Base-by-base conservation (phyloP, 139 green algal genomes). In the Closterium sp. region DNA sequence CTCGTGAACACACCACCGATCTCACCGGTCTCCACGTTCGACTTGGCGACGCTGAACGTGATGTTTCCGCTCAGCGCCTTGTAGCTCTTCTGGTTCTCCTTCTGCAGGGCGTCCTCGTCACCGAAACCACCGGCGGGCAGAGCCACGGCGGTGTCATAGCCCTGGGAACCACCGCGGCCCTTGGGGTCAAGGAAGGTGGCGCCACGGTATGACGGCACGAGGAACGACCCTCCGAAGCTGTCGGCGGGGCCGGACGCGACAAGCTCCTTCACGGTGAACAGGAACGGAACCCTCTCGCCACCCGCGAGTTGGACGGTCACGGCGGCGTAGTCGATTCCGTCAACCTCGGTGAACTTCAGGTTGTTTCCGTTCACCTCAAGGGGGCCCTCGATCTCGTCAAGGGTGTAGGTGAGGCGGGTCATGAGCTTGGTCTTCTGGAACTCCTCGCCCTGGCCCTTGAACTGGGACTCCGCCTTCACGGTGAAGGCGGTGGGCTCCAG, bases 181-280 rank as follows among this genome's bases (percentile, higher is more conserved):
- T 99, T 99, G 94, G 98, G 98, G 98, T 99, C 98, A 43, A 99
- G 96, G 98, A 99, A 99, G 91, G 98, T 96, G 9, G 97, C 96
- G 43, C 98, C 98, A 87, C 98, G 96, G 97, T 99, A 99, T 25
- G 97, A 99, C n/a, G 98, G 97, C 88, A 99, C 98, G 0, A 93
- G 89, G 94, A 99, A 99, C 93, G 98, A 97, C 86, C 98, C 98
- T 69, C 96, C 97, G 96, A 99, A 99, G 34, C 88, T 38, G 88
- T 91, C 84, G 84, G 94, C 95, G 90, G 98, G 95, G 90, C 97
- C 97, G 95, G 98, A 98, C 91, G 96, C 97, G 7, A 96, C 93
- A 19, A 99, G 95, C 96, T 99, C 95, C 97, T 99, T 99, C 64
- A 99, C 94, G 88, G 97, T 98, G 97, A 99, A 99, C 84, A 99